phyloP scores from a whole-genome alignment of 768 basidiomycete species.

The Boletales sp. region DNA sequence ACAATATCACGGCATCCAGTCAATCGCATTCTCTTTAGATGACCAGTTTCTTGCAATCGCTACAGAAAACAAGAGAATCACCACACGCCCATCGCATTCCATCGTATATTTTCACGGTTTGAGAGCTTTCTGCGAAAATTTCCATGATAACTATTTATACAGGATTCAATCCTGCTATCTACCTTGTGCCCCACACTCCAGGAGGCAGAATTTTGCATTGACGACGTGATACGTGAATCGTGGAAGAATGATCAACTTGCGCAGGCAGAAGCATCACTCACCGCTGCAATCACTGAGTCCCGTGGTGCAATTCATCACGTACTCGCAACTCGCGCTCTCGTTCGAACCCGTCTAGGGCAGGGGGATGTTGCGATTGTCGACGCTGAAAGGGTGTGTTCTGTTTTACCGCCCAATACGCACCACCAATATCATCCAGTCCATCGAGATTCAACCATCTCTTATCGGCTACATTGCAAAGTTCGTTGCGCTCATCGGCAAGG shows the following conservation, averaged over 20 bases:
- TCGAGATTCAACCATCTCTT: not conserved
- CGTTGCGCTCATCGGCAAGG: not conserved
- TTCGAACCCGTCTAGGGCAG: not conserved
- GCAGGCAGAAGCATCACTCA: not conserved
- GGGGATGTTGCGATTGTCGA: slow-evolving; percentile 1
- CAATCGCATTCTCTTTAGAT: not conserved
- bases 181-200: not conserved
- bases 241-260: not conserved
- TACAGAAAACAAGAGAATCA: no score
- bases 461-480: slow-evolving; percentile 6
- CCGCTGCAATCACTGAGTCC: not conserved
- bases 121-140: no score
- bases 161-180: no score
- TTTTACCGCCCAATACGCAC: no score
- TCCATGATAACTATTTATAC: no score
- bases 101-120: no score
- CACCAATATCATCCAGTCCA: not conserved
- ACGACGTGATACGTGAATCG: not conserved
- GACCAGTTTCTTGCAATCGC: not conserved
- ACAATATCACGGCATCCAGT: not conserved
- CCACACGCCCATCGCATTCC: no score
- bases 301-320: not conserved
- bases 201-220: not conserved
- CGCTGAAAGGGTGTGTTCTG: slow-evolving; percentile 1
- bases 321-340: slow-evolving; percentile 6